Evolutionary conservation across 1,284 basidiomycete genomes (phyloP).

Genomic region (Malassezia restricta): DNA sequence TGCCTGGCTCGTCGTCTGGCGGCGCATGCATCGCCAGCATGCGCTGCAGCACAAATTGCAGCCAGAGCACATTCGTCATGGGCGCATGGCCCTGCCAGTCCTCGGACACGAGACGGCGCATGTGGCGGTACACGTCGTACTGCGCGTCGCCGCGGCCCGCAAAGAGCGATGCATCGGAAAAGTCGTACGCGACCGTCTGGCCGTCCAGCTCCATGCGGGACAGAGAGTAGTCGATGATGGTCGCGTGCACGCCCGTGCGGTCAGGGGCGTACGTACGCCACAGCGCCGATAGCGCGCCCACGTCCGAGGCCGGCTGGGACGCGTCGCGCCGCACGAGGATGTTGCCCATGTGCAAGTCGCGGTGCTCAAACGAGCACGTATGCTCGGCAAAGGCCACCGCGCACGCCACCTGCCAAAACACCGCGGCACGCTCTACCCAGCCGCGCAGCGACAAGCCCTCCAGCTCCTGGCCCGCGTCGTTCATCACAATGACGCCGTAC

Average conservation of each 20-base stretch:
- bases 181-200: conserved; percentile 28
- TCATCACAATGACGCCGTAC: conserved; percentile 76
- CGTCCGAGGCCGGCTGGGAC: background rate
- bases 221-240: conserved; percentile 86
- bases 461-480: conserved; percentile 76
- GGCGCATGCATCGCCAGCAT: conserved; percentile 41
- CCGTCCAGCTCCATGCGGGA: conserved; percentile 52
- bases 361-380: conserved; percentile 78
- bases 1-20: background rate
- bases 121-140: conserved; percentile 85
- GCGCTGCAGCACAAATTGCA: conserved; percentile 64
- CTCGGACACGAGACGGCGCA: conserved; percentile 56
- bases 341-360: conserved; percentile 96
- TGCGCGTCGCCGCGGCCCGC: conserved; percentile 70
- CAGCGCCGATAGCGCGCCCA: background rate
- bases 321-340: conserved; percentile 56
- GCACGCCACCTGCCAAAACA: conserved; percentile 79
- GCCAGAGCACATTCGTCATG: conserved; percentile 80
- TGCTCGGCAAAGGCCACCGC: conserved; percentile 67
- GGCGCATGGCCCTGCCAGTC: conserved; percentile 65
- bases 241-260: conserved; percentile 57
- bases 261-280: conserved; percentile 47
- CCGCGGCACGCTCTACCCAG: conserved; percentile 72
- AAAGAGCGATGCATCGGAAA: conserved; percentile 46
- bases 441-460: conserved; percentile 66